phyloP scores from a whole-genome alignment of 176 grass and related monocot genomes.

The Canna indica region DNA sequence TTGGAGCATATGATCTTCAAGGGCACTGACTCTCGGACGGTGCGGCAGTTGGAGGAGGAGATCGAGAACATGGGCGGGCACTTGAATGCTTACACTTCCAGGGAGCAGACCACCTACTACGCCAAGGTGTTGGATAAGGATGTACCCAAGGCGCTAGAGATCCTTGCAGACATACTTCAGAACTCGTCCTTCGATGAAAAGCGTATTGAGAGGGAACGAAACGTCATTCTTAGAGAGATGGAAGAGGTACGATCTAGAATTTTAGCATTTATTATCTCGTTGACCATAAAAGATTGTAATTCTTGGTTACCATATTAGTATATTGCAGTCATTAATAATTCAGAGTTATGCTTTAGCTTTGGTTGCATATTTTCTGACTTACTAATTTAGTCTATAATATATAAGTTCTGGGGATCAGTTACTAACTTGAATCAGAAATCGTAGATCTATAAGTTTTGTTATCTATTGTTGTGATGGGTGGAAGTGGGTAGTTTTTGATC shows the following conservation, averaged over 20 bases:
- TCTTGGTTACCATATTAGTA: background rate
- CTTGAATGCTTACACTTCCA: conserved; percentile 91
- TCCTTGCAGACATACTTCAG: conserved; percentile 79
- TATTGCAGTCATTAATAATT: background rate
- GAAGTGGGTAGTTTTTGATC: too few relatives aligned
- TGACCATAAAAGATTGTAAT: background rate
- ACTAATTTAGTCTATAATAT: too few relatives aligned
- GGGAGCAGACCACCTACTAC: conserved; percentile 92
- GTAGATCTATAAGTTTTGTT: too few relatives aligned
- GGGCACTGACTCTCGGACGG: conserved; percentile 54
- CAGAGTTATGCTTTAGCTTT: background rate
- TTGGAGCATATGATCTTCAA: conserved; percentile 99
- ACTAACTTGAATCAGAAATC: too few relatives aligned
- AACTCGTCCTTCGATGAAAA: conserved; percentile 56
- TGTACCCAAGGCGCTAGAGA: conserved; percentile 21
- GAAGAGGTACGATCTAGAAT: conserved; percentile 44
- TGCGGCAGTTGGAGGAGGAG: conserved; percentile 76
- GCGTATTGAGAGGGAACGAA: conserved; percentile 61
- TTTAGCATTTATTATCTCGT: background rate
- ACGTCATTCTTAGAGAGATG: conserved; percentile 93
- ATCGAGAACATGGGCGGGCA: conserved; percentile 97
- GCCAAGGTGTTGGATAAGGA: conserved; percentile 96
- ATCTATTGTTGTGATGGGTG: too few relatives aligned
- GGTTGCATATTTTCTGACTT: too few relatives aligned
- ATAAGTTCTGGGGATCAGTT: too few relatives aligned